phyloP scores from a whole-genome alignment of 768 basidiomycete species.

The Naematelia encephala region DNA sequence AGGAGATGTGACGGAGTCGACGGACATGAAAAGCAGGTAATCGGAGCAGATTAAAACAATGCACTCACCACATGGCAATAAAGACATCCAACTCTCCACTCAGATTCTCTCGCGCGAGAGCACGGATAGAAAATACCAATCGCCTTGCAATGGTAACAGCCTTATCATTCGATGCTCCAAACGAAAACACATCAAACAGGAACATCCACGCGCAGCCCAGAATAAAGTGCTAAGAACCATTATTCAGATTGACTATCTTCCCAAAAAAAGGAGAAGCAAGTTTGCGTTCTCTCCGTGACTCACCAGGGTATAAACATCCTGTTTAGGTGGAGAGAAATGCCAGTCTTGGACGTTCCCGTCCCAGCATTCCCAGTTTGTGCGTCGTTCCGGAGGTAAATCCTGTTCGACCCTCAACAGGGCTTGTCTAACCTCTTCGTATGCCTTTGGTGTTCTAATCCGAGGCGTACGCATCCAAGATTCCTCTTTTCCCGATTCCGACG shows the following conservation, averaged over 20 bases:
- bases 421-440: constrained; percentile 32
- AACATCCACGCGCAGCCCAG: constrained; percentile 44
- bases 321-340: constrained; percentile 24
- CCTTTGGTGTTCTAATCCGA: constrained; percentile 33
- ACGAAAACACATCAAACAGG: constrained; percentile 27
- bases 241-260: background rate
- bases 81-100: constrained; percentile 37
- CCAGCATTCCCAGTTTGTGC: constrained; percentile 35
- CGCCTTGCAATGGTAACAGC: constrained; percentile 33
- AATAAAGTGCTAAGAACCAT: constrained; percentile 33
- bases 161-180: constrained; percentile 28
- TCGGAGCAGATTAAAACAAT: too few species aligned
- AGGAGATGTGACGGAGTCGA: background rate
- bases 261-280: background rate
- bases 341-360: constrained; percentile 31
- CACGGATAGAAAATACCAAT: constrained; percentile 21
- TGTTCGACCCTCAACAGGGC: constrained; percentile 31
- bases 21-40: background rate
- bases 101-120: constrained; percentile 9
- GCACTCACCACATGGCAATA: constrained; percentile 41
- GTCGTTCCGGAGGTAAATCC: constrained; percentile 32
- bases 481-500: background rate
- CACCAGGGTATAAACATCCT: constrained; percentile 31
- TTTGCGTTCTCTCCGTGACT: constrained; percentile 15
- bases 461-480: constrained; percentile 27